A percentile compares a stretch with the other conserved stretches of the same genome.
These are phyloP conservation scores for Eucalyptus guilfoylei DNA, from an alignment of 345 rosid genomes.

Conservation along the genomic window DNA sequence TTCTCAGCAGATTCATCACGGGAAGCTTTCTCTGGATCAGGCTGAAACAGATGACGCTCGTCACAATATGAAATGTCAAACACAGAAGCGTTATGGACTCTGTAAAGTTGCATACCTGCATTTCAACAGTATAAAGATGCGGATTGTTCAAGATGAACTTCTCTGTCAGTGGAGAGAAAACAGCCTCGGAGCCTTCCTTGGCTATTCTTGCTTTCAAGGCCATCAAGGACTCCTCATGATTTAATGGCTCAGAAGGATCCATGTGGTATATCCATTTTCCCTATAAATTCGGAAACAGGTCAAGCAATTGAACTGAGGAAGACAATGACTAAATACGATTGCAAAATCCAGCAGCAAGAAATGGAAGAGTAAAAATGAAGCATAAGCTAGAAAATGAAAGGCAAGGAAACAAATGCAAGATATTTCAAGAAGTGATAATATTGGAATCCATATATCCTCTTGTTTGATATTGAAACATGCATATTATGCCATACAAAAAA, in stretches of 20 bases:
- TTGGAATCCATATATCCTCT: not conserved
- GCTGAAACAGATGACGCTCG: constrained; percentile 11
- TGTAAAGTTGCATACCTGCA: constrained; percentile 48
- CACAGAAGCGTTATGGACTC: not conserved
- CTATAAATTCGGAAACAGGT: constrained; percentile 4
- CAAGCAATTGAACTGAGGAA: not conserved
- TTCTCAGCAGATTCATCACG: constrained; percentile 75
- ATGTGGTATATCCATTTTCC: constrained; percentile 96
- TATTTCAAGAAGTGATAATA: not conserved
- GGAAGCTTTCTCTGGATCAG: constrained; percentile 85
- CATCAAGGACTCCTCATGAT: constrained; percentile 70
- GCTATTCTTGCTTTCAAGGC: constrained; percentile 74
- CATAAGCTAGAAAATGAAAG: not conserved
- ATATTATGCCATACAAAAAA: constrained; percentile 49
- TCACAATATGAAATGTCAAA: not conserved
- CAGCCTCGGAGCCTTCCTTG: constrained; percentile 78
- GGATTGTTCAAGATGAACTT: constrained; percentile 68
- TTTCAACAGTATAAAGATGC: constrained; percentile 77
- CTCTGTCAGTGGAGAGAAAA: constrained; percentile 86
- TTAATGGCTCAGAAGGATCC: constrained; percentile 95
- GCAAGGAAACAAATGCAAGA: not conserved
- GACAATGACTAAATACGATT: not conserved
- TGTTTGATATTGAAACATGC: not conserved
- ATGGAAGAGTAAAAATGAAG: not conserved
- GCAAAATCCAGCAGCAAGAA: not conserved